Conservation (phyloP, 805 yeast species). For the Candida tallmaniae region DNA sequence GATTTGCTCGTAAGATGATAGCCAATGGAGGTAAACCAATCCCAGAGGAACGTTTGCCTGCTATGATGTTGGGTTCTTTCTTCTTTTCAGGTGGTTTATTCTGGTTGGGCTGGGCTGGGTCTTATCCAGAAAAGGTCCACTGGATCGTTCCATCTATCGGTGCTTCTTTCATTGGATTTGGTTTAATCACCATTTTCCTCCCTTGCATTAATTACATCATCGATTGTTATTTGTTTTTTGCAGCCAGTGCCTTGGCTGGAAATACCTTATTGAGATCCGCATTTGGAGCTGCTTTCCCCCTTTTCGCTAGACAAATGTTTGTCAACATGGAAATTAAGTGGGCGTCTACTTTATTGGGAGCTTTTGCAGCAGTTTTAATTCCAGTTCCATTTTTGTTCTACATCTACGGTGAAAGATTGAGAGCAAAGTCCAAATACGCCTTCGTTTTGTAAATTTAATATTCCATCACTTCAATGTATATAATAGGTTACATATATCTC, state of each 20-base stretch:
- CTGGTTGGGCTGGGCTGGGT: conserved; percentile 89
- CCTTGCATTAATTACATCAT: conserved; percentile 58
- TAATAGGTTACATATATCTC: no score
- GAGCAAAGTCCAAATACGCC: conserved; percentile 15
- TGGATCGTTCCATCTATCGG: conserved; percentile 65
- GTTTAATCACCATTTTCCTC: conserved; percentile 54
- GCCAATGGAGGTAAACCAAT: conserved; percentile 54
- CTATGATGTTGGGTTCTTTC: conserved; percentile 71
- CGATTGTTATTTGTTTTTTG: conserved; percentile 52
- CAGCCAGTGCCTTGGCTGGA: conserved; percentile 65
- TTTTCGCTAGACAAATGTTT: conserved; percentile 53
- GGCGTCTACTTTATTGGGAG: conserved; percentile 54
- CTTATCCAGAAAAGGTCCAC: conserved; percentile 64
- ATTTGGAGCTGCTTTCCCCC: conserved; percentile 59
- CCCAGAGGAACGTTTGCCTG: conserved; percentile 77
- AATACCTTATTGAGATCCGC: conserved; percentile 56
- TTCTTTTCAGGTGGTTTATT: conserved; percentile 73
- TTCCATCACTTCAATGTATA: no score
- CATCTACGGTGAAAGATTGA: conserved; percentile 40
- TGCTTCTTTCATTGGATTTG: conserved; percentile 38
- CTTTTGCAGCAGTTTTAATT: conserved; percentile 45
- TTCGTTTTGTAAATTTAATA: conserved; percentile 10
- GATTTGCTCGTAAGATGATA: conserved; percentile 43
- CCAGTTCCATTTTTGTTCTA: conserved; percentile 57
- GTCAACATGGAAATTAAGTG: conserved; percentile 45